These are phyloP conservation scores for Diaporthe citrichinensis DNA, from an alignment of 2,329 filamentous ascomycete genomes.

Conservation along the genomic window DNA sequence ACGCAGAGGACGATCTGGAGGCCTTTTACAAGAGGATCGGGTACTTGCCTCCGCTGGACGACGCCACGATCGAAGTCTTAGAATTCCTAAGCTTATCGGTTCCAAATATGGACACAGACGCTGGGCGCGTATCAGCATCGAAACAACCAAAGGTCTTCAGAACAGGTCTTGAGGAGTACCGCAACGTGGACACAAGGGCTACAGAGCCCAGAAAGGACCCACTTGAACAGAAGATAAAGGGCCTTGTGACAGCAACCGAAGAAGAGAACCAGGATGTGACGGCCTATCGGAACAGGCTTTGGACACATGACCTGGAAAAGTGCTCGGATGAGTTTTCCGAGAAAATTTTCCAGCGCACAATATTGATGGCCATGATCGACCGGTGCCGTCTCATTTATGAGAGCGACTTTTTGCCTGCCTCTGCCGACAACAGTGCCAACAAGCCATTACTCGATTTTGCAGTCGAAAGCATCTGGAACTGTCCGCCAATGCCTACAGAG, in stretches of 20 bases:
- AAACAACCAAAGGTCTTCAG: not conserved
- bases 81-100: not conserved
- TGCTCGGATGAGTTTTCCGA: not conserved
- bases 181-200: conserved; percentile 10
- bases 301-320: not conserved
- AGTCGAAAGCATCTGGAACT: conserved; percentile 21
- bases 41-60: conserved; percentile 26
- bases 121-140: not conserved
- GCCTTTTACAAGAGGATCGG: conserved; percentile 7
- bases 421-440: too few species aligned
- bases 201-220: not conserved
- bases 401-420: not conserved
- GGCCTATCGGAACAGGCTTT: not conserved
- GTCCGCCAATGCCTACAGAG: conserved; percentile 25
- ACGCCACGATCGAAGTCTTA: conserved; percentile 3
- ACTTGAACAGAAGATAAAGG: not conserved
- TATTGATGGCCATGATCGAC: conserved; percentile 31
- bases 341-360: conserved; percentile 28
- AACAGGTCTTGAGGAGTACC: conserved; percentile 18
- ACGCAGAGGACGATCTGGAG: not conserved
- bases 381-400: conserved; percentile 16
- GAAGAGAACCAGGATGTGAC: not conserved
- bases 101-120: not conserved
- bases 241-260: not conserved
- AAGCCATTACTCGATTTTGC: conserved; percentile 12